Conservation (phyloP, 1,284 basidiomycete genomes). For the Mycosarcoma maydis region DNA sequence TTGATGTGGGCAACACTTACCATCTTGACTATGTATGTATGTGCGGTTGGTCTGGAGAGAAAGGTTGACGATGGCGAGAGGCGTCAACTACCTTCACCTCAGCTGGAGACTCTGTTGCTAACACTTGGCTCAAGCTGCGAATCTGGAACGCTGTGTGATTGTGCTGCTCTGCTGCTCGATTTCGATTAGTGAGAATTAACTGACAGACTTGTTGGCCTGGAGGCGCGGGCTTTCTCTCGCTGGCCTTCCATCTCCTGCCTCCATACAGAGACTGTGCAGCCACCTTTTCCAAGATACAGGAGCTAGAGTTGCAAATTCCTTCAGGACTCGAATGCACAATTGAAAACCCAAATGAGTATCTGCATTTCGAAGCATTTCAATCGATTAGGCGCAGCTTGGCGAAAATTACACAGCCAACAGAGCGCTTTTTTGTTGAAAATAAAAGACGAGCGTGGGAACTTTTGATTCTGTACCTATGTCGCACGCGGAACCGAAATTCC, state of each 20-base stretch:
- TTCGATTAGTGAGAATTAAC: too few relatives aligned
- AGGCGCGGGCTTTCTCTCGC: too few relatives aligned
- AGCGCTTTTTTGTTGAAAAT: not conserved
- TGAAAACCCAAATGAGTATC: too few relatives aligned
- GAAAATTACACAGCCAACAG: not conserved
- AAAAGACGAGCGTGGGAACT: conserved; percentile 25
- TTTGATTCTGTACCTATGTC: conserved; percentile 4
- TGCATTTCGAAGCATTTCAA: too few relatives aligned
- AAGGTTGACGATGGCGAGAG: conserved; percentile 28
- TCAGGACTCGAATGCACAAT: too few relatives aligned
- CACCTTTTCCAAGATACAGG: too few relatives aligned
- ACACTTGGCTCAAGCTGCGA: not conserved
- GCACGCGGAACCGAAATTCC: conserved; percentile 1
- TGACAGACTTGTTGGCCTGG: too few relatives aligned
- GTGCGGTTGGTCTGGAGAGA: conserved; percentile 43
- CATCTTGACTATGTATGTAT: conserved; percentile 50
- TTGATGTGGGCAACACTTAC: conserved; percentile 30
- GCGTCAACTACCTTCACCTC: conserved; percentile 12
- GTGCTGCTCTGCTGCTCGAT: not conserved
- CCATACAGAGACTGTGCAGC: too few relatives aligned
- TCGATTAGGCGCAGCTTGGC: too few relatives aligned
- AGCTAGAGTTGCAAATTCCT: too few relatives aligned
- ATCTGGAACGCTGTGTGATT: not conserved
- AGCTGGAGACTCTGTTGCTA: not conserved
- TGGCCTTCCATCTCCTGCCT: too few relatives aligned